Evolutionary conservation across 805 yeast species (phyloP).

Genomic region (Teunomyces cretensis): DNA sequence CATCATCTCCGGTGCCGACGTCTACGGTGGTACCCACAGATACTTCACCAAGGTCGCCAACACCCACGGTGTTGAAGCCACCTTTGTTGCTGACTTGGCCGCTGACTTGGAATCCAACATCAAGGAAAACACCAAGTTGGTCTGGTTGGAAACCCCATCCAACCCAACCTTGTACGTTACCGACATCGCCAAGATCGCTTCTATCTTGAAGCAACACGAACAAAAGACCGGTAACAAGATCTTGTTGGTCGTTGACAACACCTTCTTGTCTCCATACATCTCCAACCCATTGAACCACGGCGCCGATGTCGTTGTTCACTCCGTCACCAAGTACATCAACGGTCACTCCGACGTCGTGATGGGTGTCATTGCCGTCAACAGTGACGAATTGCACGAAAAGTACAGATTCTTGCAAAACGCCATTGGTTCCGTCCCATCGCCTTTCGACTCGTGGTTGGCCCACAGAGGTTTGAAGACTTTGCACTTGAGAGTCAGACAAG

Average conservation of each 20-base stretch:
- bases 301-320: constrained; percentile 85
- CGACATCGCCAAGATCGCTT: constrained; percentile 64
- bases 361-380: constrained; percentile 77
- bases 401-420: constrained; percentile 83
- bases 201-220: constrained; percentile 47
- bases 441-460: constrained; percentile 90
- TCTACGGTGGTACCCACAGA: constrained; percentile 90
- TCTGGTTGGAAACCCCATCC: constrained; percentile 88
- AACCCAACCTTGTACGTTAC: constrained; percentile 84
- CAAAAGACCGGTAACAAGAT: constrained; percentile 50
- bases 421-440: constrained; percentile 84
- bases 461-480: constrained; percentile 89
- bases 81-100: constrained; percentile 65
- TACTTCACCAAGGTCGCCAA: constrained; percentile 84
- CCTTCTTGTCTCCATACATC: constrained; percentile 83
- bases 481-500: constrained; percentile 74
- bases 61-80: constrained; percentile 70
- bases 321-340: constrained; percentile 86
- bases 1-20: constrained; percentile 78
- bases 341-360: constrained; percentile 92
- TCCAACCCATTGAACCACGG: constrained; percentile 82
- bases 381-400: constrained; percentile 56
- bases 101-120: constrained; percentile 57
- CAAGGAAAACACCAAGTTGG: constrained; percentile 64
- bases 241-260: constrained; percentile 78